Percentiles rank a stretch among this genome's conserved stretches.
These are phyloP conservation scores for Sabuloglossum arenarium DNA, from an alignment of 495 filamentous ascomycete genomes.

Conservation along the genomic window DNA sequence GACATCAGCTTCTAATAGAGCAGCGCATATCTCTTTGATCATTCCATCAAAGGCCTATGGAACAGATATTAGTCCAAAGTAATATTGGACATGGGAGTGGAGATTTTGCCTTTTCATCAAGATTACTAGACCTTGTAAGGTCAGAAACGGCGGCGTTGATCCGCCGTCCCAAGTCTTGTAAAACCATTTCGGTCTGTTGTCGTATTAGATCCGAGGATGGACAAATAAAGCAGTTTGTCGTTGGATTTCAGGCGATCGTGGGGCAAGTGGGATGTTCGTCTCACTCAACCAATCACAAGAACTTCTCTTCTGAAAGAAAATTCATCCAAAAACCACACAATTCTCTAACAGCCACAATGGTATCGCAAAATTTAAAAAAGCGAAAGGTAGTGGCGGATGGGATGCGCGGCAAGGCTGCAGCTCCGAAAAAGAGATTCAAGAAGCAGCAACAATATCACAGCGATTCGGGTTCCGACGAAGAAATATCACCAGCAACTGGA, in stretches of 20 bases:
- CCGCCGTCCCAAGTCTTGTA: constrained; percentile 94
- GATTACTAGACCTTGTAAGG: constrained; percentile 71
- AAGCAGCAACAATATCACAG: constrained; percentile 54
- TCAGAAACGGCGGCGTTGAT: constrained; percentile 94
- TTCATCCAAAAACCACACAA: neutral
- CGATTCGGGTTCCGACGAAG: constrained; percentile 40
- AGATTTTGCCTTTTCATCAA: constrained; percentile 73
- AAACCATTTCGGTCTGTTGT: constrained; percentile 50
- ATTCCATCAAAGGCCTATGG: constrained; percentile 83
- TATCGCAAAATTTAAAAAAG: constrained; percentile 28
- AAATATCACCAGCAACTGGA: constrained; percentile 17
- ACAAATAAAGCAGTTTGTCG: neutral
- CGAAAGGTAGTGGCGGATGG: constrained; percentile 34
- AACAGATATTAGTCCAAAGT: neutral
- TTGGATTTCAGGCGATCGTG: neutral
- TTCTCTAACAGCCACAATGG: constrained; percentile 14
- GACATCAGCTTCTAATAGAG: constrained; percentile 86
- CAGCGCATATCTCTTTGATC: constrained; percentile 91
- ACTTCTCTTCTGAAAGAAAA: neutral
- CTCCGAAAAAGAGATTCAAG: constrained; percentile 48
- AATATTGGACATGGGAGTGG: neutral
- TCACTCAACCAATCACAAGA: neutral
- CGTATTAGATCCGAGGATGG: neutral
- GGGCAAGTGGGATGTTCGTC: neutral
- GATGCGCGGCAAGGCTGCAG: constrained; percentile 29